Conservation (phyloP, 306 rosid species). For the Malus sylvestris region DNA sequence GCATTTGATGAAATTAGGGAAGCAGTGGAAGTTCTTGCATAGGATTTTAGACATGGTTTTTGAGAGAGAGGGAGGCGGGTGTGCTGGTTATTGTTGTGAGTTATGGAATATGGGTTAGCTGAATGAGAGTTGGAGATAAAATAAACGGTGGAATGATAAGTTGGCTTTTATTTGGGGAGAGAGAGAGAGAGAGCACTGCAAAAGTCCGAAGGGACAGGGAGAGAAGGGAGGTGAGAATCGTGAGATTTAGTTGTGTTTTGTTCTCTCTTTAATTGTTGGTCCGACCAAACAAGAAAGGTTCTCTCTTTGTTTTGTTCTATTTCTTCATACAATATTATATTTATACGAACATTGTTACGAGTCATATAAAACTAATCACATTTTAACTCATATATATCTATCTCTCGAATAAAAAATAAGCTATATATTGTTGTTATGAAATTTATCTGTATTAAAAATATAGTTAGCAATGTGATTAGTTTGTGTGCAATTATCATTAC, state of each 20-base stretch:
- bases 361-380: background rate
- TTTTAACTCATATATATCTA: background rate
- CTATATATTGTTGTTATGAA: background rate
- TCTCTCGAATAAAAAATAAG: background rate
- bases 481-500: background rate
- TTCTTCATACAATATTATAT: background rate
- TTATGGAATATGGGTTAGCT: background rate
- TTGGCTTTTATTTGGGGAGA: slow-evolving; percentile 5
- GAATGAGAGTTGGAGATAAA: background rate
- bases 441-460: background rate
- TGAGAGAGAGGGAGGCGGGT: background rate
- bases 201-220: background rate
- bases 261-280: background rate
- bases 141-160: background rate
- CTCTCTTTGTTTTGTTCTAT: background rate
- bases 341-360: background rate
- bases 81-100: background rate
- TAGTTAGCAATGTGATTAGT: background rate
- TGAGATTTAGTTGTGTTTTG: background rate
- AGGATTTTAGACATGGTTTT: slow-evolving; percentile 40
- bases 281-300: background rate
- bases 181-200: background rate
- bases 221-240: background rate
- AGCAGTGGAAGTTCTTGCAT: slow-evolving; percentile 41
- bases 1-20: slow-evolving; percentile 63